phyloP scores from a whole-genome alignment of 1,284 basidiomycete genomes.

The Tilletia setariae region DNA sequence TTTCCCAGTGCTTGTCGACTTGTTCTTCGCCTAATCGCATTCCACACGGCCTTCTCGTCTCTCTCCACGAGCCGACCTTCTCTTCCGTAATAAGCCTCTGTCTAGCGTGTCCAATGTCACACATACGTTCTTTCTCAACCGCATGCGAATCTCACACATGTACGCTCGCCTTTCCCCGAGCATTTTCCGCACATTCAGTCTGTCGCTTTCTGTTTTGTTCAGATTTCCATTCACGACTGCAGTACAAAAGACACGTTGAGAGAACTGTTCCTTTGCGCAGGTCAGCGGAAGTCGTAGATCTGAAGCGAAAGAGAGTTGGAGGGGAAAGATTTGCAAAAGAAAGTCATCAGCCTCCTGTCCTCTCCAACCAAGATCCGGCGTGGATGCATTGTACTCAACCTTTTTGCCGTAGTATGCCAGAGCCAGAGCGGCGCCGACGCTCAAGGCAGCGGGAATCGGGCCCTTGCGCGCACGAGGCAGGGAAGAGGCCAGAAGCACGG shows the following conservation, averaged over 20 bases:
- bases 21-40: slow-evolving; percentile 40
- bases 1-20: slow-evolving; percentile 42
- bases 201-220: too few species aligned
- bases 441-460: slow-evolving; percentile 69
- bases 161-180: too few species aligned
- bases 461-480: slow-evolving; percentile 71
- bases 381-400: slow-evolving; percentile 19
- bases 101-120: too few species aligned
- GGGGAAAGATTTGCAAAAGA: background rate
- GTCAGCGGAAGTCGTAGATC: slow-evolving; percentile 14
- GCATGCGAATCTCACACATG: too few species aligned
- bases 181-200: too few species aligned
- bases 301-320: background rate
- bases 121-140: too few species aligned
- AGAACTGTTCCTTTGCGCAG: background rate
- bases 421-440: slow-evolving; percentile 64
- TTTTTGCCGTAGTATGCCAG: slow-evolving; percentile 69
- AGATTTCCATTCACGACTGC: too few species aligned
- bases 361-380: background rate
- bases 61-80: background rate
- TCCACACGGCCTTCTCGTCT: too few species aligned
- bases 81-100: background rate
- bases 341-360: background rate
- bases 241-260: too few species aligned
- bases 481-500: slow-evolving; percentile 72